phyloP scores from a whole-genome alignment of 306 rosid species.

The Prunus mume region DNA sequence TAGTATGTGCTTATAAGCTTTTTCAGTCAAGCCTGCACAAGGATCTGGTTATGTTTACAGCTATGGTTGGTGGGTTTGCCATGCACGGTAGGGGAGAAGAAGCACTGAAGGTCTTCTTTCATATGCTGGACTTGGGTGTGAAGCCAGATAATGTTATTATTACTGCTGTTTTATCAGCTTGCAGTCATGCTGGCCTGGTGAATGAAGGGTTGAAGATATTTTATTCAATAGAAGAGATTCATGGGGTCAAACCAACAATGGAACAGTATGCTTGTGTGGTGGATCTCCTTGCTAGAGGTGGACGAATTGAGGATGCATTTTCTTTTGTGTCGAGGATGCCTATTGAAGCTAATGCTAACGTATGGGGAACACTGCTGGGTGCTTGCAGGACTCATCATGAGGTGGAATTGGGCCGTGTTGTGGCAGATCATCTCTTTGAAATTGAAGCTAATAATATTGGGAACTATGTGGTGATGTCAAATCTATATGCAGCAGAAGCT shows the following conservation, averaged over 20 bases:
- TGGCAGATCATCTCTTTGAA: conserved; percentile 57
- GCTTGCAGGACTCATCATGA: conserved; percentile 77
- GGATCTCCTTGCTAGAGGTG: conserved; percentile 81
- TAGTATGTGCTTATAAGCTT: conserved; percentile 54
- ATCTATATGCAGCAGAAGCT: conserved; percentile 73
- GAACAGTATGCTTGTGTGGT: conserved; percentile 87
- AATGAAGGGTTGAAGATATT: conserved; percentile 76
- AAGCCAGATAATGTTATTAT: conserved; percentile 68
- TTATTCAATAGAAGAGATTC: conserved; percentile 55
- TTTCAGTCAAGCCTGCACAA: conserved; percentile 51
- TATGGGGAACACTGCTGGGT: conserved; percentile 81
- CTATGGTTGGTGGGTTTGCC: conserved; percentile 81
- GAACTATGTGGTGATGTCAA: conserved; percentile 77
- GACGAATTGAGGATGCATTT: conserved; percentile 62
- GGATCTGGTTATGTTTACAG: conserved; percentile 85
- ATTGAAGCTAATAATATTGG: conserved; percentile 62
- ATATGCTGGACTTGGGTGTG: conserved; percentile 61
- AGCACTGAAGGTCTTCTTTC: conserved; percentile 57
- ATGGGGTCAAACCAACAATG: conserved; percentile 69
- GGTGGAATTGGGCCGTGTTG: conserved; percentile 67
- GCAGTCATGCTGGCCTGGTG: conserved; percentile 81
- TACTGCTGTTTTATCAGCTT: conserved; percentile 73
- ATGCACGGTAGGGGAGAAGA: conserved; percentile 84
- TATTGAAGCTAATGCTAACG: conserved; percentile 60
- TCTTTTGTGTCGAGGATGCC: conserved; percentile 63